Evolutionary conservation across 2,329 filamentous ascomycete species (phyloP).

Genomic region (Pyrenophora seminiperda): DNA sequence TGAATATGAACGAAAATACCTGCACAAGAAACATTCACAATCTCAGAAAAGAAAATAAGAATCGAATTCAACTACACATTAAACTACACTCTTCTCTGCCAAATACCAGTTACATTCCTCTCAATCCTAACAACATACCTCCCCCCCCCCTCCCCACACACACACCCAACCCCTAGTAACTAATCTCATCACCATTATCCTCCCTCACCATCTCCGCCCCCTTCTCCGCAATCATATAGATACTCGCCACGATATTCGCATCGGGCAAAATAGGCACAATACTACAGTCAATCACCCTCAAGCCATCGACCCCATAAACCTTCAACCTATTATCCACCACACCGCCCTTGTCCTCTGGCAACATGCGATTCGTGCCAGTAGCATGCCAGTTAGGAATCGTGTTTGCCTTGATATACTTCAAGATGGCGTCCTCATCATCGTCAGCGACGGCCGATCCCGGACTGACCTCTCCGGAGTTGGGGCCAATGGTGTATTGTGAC

Average conservation of each 20-base stretch:
- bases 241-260: constrained; percentile 25
- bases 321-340: constrained; percentile 38
- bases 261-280: constrained; percentile 35
- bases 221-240: constrained; percentile 38
- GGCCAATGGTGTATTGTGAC: constrained; percentile 23
- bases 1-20: no score
- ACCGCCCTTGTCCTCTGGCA: constrained; percentile 35
- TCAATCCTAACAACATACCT: neutral
- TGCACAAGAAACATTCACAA: no score
- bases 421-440: constrained; percentile 39
- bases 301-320: constrained; percentile 41
- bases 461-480: constrained; percentile 34
- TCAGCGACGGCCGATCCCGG: constrained; percentile 33
- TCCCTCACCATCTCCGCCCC: constrained; percentile 35
- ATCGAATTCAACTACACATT: no score
- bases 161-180: neutral
- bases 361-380: constrained; percentile 44
- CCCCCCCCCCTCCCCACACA: neutral
- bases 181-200: constrained; percentile 17
- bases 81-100: no score
- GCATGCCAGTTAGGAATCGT: constrained; percentile 39
- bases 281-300: constrained; percentile 44
- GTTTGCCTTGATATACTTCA: constrained; percentile 31
- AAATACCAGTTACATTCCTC: no score
- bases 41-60: no score